A percentile compares a stretch with the other conserved stretches of the same genome.
Conservation (phyloP, 2,329 filamentous ascomycete genomes). For the Trichoderma guizhouense region DNA sequence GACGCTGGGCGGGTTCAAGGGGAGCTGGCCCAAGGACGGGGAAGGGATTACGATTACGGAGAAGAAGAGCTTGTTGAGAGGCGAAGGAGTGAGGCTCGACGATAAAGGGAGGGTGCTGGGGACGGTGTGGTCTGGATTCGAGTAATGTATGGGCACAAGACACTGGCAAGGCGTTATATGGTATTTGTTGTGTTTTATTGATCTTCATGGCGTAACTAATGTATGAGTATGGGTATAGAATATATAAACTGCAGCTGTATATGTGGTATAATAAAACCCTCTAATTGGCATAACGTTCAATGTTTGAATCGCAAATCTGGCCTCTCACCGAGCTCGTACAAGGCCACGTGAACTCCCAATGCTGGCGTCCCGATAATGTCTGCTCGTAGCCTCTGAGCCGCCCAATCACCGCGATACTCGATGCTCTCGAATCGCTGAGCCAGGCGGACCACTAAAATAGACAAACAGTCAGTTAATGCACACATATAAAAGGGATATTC, state of each 20-base stretch:
- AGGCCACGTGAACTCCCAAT: conserved; percentile 37
- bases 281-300: neutral
- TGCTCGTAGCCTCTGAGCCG: conserved; percentile 38
- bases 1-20: conserved; percentile 68
- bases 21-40: conserved; percentile 59
- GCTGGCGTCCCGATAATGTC: conserved; percentile 42
- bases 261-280: neutral
- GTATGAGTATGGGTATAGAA: neutral
- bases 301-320: neutral
- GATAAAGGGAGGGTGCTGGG: conserved; percentile 57
- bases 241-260: too few relatives aligned
- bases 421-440: conserved; percentile 58
- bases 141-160: neutral
- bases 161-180: neutral
- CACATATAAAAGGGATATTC: neutral
- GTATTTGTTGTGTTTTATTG: neutral
- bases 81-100: conserved; percentile 65
- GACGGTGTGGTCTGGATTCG: conserved; percentile 46
- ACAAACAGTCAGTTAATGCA: neutral
- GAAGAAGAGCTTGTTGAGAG: conserved; percentile 59
- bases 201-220: neutral
- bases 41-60: conserved; percentile 61
- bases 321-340: conserved; percentile 28
- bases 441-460: conserved; percentile 40
- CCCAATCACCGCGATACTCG: conserved; percentile 45